Percentiles rank a stretch among this genome's conserved stretches.
Evolutionary conservation across 2,329 filamentous ascomycete species (phyloP).

Genomic region (Stagonosporopsis cucurbitacearum): DNA sequence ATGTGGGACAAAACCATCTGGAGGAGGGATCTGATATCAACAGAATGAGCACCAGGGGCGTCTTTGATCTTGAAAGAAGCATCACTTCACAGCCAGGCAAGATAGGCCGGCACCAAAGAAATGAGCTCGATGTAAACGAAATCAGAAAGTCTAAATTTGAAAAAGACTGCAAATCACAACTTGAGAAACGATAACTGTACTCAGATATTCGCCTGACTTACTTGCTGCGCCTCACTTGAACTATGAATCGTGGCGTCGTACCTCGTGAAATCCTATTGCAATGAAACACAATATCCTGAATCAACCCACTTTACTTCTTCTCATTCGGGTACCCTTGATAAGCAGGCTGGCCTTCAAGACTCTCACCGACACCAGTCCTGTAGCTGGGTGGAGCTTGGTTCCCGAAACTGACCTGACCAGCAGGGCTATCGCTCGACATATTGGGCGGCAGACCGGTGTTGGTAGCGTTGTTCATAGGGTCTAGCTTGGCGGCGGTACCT

Average conservation of each 20-base stretch:
- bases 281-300: no score
- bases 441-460: conserved; percentile 41
- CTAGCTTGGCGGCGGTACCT: conserved; percentile 47
- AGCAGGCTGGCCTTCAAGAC: conserved; percentile 44
- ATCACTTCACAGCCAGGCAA: no score
- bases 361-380: conserved; percentile 45
- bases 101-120: no score
- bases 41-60: no score
- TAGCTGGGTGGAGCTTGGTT: conserved; percentile 46
- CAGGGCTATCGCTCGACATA: conserved; percentile 32
- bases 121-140: not conserved
- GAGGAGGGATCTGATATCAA: no score
- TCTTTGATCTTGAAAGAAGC: no score
- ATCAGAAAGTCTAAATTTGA: no score
- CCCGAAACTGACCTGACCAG: conserved; percentile 45
- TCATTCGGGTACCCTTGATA: conserved; percentile 40
- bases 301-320: conserved; percentile 32
- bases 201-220: not conserved
- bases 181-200: not conserved
- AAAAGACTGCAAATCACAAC: no score
- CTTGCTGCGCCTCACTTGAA: not conserved
- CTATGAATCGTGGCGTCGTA: conserved; percentile 28
- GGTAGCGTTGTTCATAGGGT: conserved; percentile 33
- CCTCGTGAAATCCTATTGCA: conserved; percentile 20
- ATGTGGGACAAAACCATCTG: no score